Evolutionary conservation across 2,329 filamentous ascomycete species (phyloP), one percentile per base, ranked within the genome.

Genomic region (Aspergillus hortae): DNA sequence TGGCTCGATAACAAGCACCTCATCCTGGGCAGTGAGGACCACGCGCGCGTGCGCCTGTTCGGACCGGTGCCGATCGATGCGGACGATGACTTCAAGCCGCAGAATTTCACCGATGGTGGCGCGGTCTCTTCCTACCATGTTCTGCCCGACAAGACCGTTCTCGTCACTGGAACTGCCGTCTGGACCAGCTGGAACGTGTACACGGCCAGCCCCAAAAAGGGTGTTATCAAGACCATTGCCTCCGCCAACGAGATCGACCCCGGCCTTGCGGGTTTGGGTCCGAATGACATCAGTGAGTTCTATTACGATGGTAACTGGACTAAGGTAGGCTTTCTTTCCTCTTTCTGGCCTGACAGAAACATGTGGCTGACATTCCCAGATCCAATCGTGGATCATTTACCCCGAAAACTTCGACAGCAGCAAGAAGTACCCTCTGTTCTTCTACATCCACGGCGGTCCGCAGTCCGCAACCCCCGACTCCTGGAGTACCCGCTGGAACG

Each of bases 401-500:
- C 73, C 80, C 58, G 70, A 73, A 32, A 66, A 80, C 61, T 95
- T 92, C 65, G 80, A 89, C 63, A 71, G 79, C 7, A 76, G 71
- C 15, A 87, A 90, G 69, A 90, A 83, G 57, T 95, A 92, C 63
- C 90, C 90, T 0, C 77, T 95, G 4, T 83, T 87, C 2, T 86
- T 91, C 65, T 74, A 92, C 40, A 88, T 95, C 56, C 90, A 95
- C 64, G 90, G 90, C 49, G 90, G 90, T 0, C 90, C 90, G 0
- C 89, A 94, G 67, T 83, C 85, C 19, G 83, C 88, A 0, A 92
- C 88, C 86, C 74, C 70, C 30, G 87, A 94, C 63, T 77, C 80
- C 25, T 95, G 90, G 89, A 87, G 82, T 67, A 90, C 86, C 2
- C 79, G 90, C 15, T 95, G 90, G 90, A 95, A 95, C 66, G 87